phyloP scores from a whole-genome alignment of 2,329 filamentous ascomycete species.

The Dactylellina sp. region DNA sequence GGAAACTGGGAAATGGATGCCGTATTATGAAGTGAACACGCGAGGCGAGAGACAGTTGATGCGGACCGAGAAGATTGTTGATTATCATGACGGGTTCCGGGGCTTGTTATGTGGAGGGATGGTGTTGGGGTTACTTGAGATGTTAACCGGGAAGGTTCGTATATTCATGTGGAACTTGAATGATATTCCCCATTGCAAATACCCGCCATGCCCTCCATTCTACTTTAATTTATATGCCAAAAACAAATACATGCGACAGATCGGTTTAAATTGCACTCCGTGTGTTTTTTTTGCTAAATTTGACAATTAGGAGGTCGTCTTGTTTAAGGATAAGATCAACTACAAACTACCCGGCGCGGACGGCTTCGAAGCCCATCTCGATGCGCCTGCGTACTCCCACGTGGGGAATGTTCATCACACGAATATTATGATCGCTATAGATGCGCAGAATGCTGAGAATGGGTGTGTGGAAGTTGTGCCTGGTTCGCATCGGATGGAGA shows the following conservation, averaged over 20 bases:
- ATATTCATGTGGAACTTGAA: not conserved
- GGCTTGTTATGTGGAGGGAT: conserved; percentile 62
- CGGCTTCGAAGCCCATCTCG: conserved; percentile 64
- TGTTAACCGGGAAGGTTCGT: conserved; percentile 61
- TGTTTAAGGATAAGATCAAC: conserved; percentile 66
- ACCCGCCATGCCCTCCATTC: too few species aligned
- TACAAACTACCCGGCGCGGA: conserved; percentile 65
- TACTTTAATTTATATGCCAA: too few species aligned
- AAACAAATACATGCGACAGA: too few species aligned
- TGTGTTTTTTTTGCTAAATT: not conserved
- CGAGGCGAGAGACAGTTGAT: conserved; percentile 62
- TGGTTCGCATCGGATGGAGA: conserved; percentile 63
- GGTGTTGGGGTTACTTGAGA: conserved; percentile 61
- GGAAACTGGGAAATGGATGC: conserved; percentile 61
- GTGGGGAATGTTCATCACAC: conserved; percentile 65
- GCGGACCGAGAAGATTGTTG: conserved; percentile 63
- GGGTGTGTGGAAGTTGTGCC: conserved; percentile 65
- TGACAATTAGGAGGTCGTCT: conserved; percentile 62
- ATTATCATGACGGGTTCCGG: conserved; percentile 62
- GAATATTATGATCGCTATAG: conserved; percentile 64
- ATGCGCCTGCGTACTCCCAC: conserved; percentile 65
- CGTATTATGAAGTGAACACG: conserved; percentile 63
- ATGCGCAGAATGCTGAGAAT: conserved; percentile 63
- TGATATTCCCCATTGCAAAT: too few species aligned
- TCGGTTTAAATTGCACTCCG: not conserved